These are phyloP conservation scores for Cryptococcus floricola DNA, from an alignment of 1,284 basidiomycete genomes.

Conservation along the genomic window DNA sequence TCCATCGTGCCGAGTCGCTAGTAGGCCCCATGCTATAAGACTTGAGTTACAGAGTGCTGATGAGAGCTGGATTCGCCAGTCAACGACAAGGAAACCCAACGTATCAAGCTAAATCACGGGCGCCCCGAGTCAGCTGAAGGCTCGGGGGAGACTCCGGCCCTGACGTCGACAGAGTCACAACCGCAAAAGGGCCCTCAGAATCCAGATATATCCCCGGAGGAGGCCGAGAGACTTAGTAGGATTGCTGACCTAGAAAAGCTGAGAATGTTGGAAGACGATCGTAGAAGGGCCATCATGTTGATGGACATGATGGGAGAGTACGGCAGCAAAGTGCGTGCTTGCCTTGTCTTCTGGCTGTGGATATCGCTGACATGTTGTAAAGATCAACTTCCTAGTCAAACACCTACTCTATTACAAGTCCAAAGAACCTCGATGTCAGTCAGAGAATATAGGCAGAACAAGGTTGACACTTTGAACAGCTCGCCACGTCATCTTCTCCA, in stretches of 20 bases:
- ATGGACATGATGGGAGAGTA: slow-evolving; percentile 45
- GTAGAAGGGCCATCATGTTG: slow-evolving; percentile 20
- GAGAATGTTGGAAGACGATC: slow-evolving; percentile 23
- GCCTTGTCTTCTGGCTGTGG: background rate
- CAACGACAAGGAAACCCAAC: slow-evolving; percentile 76
- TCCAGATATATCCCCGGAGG: slow-evolving; percentile 2
- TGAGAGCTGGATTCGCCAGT: slow-evolving; percentile 11
- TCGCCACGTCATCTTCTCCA: slow-evolving; percentile 47
- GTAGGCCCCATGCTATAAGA: slow-evolving; percentile 12
- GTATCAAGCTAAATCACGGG: slow-evolving; percentile 66
- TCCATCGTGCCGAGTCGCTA: slow-evolving; percentile 33
- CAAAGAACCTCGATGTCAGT: slow-evolving; percentile 17
- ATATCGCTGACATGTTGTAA: background rate
- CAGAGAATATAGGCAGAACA: background rate
- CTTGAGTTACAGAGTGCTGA: background rate
- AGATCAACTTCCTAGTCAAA: slow-evolving; percentile 47
- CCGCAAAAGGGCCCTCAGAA: background rate
- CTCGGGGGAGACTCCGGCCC: background rate
- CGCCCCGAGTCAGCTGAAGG: background rate
- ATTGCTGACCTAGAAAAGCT: slow-evolving; percentile 25
- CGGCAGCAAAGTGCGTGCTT: slow-evolving; percentile 43
- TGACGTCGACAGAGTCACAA: background rate
- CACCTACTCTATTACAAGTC: slow-evolving; percentile 34
- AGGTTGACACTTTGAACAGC: slow-evolving; percentile 3
- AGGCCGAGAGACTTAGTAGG: slow-evolving; percentile 15